phyloP scores from a whole-genome alignment of 169 alveolate species.

The Hepatocystis sp. region DNA sequence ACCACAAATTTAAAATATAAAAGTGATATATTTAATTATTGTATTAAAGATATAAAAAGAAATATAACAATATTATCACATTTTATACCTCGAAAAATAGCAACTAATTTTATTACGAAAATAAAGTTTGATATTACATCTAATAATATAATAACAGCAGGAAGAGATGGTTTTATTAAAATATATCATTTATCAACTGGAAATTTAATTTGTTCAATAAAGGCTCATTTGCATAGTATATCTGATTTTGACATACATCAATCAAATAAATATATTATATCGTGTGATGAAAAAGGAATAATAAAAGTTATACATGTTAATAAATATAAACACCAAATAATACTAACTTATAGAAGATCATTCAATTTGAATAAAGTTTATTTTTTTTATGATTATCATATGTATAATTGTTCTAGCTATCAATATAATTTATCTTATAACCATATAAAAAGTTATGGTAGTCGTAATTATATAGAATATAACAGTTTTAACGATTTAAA shows the following conservation, averaged over 20 bases:
- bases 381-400: conserved; percentile 50
- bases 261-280: conserved; percentile 54
- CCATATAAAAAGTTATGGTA: too few relatives aligned
- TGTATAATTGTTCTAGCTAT: too few relatives aligned
- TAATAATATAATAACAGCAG: conserved; percentile 50
- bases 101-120: conserved; percentile 42
- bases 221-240: conserved; percentile 20
- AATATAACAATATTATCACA: conserved; percentile 60
- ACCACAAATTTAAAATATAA: conserved; percentile 8
- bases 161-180: conserved; percentile 71
- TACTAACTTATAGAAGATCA: conserved; percentile 54
- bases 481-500: too few relatives aligned
- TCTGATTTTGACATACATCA: conserved; percentile 70
- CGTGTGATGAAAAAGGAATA: conserved; percentile 65
- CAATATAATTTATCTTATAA: too few relatives aligned
- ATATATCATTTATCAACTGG: conserved; percentile 54
- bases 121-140: conserved; percentile 27
- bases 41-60: conserved; percentile 53
- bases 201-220: conserved; percentile 29
- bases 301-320: conserved; percentile 30
- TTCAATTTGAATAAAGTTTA: conserved; percentile 42
- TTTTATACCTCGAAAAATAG: conserved; percentile 54
- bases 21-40: conserved; percentile 32
- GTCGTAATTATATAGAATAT: too few relatives aligned
- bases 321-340: conserved; percentile 27